A percentile compares a stretch with the other conserved stretches of the same genome.
phyloP scores from a whole-genome alignment of 78 protist genomes.

The Corallochytrium limacisporum region DNA sequence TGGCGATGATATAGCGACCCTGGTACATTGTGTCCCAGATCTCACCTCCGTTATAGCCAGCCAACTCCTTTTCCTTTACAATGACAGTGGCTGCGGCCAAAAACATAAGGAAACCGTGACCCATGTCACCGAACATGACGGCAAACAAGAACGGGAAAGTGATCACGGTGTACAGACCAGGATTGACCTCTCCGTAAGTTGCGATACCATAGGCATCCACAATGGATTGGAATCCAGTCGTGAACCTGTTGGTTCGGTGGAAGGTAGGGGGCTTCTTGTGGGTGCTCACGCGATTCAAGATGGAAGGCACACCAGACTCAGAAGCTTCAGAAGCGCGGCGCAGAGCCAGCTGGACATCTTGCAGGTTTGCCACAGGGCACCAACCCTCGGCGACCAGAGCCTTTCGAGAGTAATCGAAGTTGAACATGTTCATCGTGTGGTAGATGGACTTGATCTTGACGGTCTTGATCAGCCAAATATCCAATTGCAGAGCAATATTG shows the following conservation, averaged over 20 bases:
- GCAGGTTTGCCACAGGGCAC: constrained; percentile 25
- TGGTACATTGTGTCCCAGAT: constrained; percentile 69
- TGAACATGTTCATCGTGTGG: constrained; percentile 78
- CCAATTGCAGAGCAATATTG: constrained; percentile 10
- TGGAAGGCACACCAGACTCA: constrained; percentile 7
- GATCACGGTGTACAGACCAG: constrained; percentile 78
- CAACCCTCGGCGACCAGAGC: constrained; percentile 80
- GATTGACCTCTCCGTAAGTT: constrained; percentile 75
- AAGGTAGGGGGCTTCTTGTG: constrained; percentile 69
- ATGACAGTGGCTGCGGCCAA: neutral
- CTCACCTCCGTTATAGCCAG: neutral
- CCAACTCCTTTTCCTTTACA: neutral
- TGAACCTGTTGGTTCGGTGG: constrained; percentile 42
- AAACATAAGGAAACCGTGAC: constrained; percentile 84
- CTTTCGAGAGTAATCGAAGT: constrained; percentile 41
- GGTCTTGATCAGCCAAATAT: constrained; percentile 34
- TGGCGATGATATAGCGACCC: constrained; percentile 92
- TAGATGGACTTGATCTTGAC: constrained; percentile 64
- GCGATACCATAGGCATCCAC: constrained; percentile 84
- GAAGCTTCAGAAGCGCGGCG: neutral
- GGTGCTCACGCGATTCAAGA: neutral
- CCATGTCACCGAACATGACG: constrained; percentile 99
- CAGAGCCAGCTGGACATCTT: constrained; percentile 16
- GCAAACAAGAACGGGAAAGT: constrained; percentile 99
- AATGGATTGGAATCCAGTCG: constrained; percentile 44